Base-by-base conservation (phyloP, 2,329 filamentous ascomycete species). In the Alternaria sp. region DNA sequence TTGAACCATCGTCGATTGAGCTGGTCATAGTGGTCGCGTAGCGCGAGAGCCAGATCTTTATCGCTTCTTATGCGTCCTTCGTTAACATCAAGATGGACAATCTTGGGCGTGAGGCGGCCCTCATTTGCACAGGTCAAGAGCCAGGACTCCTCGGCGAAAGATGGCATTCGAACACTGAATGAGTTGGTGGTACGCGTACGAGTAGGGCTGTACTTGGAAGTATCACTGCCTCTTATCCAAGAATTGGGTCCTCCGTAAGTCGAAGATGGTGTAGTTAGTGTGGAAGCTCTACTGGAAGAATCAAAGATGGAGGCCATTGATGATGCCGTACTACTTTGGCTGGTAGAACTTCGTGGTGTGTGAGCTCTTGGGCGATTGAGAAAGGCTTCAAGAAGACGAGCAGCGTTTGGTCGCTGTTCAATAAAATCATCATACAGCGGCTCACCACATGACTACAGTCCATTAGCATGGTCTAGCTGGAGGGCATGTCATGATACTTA, bases 71-170 rank as follows among this genome's bases (percentile, higher is more conserved):
- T 74, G 16, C 65, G 69, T 2, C 67, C 65, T 9, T 63, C 57
- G 30, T 75, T 75, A 46, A 79, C 75, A 43, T 79, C 75, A 8
- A 80, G 64, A 57, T 80, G 78, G 2, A 76, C 68, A 36, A 80
- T 69, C 54, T 79, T 80, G 0, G 78, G 74, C 8, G 75, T 78
- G 34, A 71, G 69, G 20, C 70, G 70, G 1, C 73, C 78, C 54
- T 79, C 78, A 41, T 78, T 79, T 2, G 75, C 75, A 52, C 78
- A 80, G 1, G 77, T 78, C 7, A 80, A 65, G 2, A 80, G 70
- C 75, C 75, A 79, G 6, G 70, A 71, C 38, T 77, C 70, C 3
- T 74, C 68, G 1, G 61, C 54, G 6, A 66, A 65, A 3, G 51
- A 56, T 6, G 57, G 54, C 41, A 75, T 69, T 2, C 59, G 61